Evolutionary conservation across 1,139 yeast genomes (phyloP).

Genomic region (Debaryomyces udenii): DNA sequence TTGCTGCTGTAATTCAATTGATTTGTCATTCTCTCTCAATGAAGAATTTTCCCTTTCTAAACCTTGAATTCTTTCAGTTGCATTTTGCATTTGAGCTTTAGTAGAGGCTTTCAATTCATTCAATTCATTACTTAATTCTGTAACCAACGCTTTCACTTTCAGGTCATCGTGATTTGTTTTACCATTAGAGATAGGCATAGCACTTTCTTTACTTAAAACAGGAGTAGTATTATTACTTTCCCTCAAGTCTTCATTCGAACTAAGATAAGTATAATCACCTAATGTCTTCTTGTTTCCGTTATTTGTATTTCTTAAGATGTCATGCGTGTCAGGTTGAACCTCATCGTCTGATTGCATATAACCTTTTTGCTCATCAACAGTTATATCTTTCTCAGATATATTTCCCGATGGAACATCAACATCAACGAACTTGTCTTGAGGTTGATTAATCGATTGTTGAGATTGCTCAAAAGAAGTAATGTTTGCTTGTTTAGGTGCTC

Average conservation of each 20-base stretch:
- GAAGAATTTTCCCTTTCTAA: slow-evolving; percentile 48
- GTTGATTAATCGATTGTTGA: slow-evolving; percentile 1
- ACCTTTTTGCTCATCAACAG: slow-evolving; percentile 21
- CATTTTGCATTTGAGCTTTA: slow-evolving; percentile 53
- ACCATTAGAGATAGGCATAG: not conserved
- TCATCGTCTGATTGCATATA: slow-evolving; percentile 5
- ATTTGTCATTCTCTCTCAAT: slow-evolving; percentile 25
- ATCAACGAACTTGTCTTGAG: slow-evolving; percentile 30
- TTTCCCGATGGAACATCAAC: slow-evolving; percentile 30
- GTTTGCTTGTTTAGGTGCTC: slow-evolving; percentile 16
- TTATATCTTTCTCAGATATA: slow-evolving; percentile 24
- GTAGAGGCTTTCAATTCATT: slow-evolving; percentile 49
- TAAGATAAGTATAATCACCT: slow-evolving; percentile 5
- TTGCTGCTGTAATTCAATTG: slow-evolving; percentile 25
- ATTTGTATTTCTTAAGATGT: not conserved
- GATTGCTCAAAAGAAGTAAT: slow-evolving; percentile 5
- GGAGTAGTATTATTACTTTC: slow-evolving; percentile 18
- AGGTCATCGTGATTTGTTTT: slow-evolving; percentile 21
- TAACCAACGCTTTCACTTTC: slow-evolving; percentile 38
- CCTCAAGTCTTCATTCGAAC: slow-evolving; percentile 6
- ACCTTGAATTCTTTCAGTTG: slow-evolving; percentile 51
- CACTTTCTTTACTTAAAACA: slow-evolving; percentile 6
- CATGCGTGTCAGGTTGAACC: slow-evolving; percentile 1
- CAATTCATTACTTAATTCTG: slow-evolving; percentile 52
- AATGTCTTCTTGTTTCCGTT: slow-evolving; percentile 1